Percentiles rank a stretch among this genome's conserved stretches.
Evolutionary conservation across 805 yeast genomes (phyloP).

Genomic region (Saturnispora hagleri): DNA sequence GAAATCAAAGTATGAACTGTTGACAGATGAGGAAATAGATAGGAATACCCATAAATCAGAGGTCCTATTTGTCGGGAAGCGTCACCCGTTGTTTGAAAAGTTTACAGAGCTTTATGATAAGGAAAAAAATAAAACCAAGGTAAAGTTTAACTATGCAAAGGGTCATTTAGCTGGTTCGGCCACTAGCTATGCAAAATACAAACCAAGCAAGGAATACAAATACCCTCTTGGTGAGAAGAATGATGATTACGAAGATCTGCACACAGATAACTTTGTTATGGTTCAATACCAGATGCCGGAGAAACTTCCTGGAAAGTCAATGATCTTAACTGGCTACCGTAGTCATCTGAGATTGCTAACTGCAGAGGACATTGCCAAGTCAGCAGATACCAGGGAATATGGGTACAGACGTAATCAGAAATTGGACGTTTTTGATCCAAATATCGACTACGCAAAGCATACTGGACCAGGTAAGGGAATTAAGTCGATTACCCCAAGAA

Average conservation of each 20-base stretch:
- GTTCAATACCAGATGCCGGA: slow-evolving; percentile 55
- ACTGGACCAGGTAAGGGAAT: slow-evolving; percentile 42
- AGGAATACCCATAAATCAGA: slow-evolving; percentile 69
- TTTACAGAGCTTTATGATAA: slow-evolving; percentile 37
- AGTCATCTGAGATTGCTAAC: slow-evolving; percentile 53
- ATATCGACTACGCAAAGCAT: slow-evolving; percentile 32
- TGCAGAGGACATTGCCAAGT: slow-evolving; percentile 57
- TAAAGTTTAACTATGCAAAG: slow-evolving; percentile 38
- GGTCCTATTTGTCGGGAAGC: slow-evolving; percentile 56
- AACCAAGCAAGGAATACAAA: slow-evolving; percentile 26
- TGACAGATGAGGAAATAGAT: slow-evolving; percentile 57
- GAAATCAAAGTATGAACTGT: slow-evolving; percentile 46
- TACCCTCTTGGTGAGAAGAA: slow-evolving; percentile 36
- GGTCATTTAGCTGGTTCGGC: slow-evolving; percentile 56
- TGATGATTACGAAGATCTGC: slow-evolving; percentile 33
- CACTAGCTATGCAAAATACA: slow-evolving; percentile 28
- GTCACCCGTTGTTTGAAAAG: slow-evolving; percentile 40
- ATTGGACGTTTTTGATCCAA: slow-evolving; percentile 16
- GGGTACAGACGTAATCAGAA: slow-evolving; percentile 17
- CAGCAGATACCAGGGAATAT: slow-evolving; percentile 36
- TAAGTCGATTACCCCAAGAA: slow-evolving; percentile 34
- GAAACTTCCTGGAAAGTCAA: slow-evolving; percentile 58
- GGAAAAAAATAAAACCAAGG: slow-evolving; percentile 30
- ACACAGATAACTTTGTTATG: slow-evolving; percentile 31
- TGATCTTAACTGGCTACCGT: slow-evolving; percentile 73